Evolutionary conservation across 1,284 basidiomycete species (phyloP), one percentile per base, ranked within the genome.

Genomic region (Tilletia setariae): DNA sequence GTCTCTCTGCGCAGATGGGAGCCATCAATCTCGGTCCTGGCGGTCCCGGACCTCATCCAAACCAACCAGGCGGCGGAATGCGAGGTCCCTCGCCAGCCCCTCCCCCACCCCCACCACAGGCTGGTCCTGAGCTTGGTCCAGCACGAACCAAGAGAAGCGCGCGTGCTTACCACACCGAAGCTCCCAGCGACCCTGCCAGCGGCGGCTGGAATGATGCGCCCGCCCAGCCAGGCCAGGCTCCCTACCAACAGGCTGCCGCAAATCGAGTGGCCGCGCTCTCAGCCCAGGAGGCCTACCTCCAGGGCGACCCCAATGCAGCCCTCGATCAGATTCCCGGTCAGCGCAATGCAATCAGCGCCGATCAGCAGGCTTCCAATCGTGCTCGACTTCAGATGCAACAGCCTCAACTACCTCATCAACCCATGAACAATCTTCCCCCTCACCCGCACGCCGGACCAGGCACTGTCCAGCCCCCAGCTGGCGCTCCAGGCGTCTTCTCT

Each of bases 91-190:
- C 56, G 19, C 56, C 56, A 6, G 56, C 56, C 25, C 51, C 51
- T 25, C 56, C 56, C 30, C 56, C 53, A 15, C 53, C 53, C 16
- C 64, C 64, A 25, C 64, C 64, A 21, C 49, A 59, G 28, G 42
- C 11, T 25, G 56, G 64, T 28, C 64, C 64, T 25, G 64, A 59
- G 23, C n/a, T 65, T 21, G 79, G 75, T 7, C 75, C 77, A 1
- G 74, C 78, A 0, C 72, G 71, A 35, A 75, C 77, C 9, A 83
- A 82, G 70, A 68, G 82, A 15, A 76, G 77, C 43, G 80, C 81
- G 9, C 76, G 82, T 21, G 81, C 80, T 40, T 83, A 82, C 51
- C 82, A 83, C 65, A 77, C 78, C 23, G 78, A 82, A 25, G 73
- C 73, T 2, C 69, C 72, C 7, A 67, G 74, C 4, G 63, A 65